Base-by-base conservation (phyloP, 441 rosid genomes). In the Erodium moschatum region DNA sequence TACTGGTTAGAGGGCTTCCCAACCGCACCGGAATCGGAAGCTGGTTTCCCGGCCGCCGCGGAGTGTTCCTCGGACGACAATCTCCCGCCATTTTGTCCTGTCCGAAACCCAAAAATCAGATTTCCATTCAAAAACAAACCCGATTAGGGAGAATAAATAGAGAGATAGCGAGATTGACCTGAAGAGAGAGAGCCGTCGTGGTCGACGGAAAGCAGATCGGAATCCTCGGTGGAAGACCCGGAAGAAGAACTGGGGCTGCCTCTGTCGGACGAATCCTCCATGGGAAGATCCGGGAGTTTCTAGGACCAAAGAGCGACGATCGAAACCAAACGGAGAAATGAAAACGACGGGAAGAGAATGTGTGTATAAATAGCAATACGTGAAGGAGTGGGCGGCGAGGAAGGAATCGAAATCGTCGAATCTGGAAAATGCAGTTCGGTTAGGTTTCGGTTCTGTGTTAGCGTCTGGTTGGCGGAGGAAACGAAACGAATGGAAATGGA, bases 21-120 rank as follows among this genome's bases (percentile, higher is more conserved):
- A 58, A 54, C 70, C 52, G 65, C 72, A 48, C 66, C 18, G 11
- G 76, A 66, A 20, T 48, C 64, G 13, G 81, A 65, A 56, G 62
- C 69, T 40, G 77, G 54, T 58, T 77, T 75, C 16, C 12, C 44
- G 11, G 44, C 10, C 44, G 10, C 12, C 33, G 73, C 73, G 11
- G 29, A 20, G 6, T 2, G 31, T 21, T 9, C 64, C 65, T 8
- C 44, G 2, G 44, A 7, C 44, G 11, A 40, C 44, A 5, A 12
- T 8, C 5, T 16, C 19, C 9, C 16, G 65, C n/a, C 65, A 19
- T 20, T 5, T 0, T 24, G 65, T 11, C 33, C 65, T 61, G 35
- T 3, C 21, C 44, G 44, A n/a, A n/a, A n/a, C n/a, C n/a, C 44
- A 40, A 58, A 58, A 8, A 5, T 20, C 64, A 20, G n/a, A 10